Percentiles rank a stretch among this genome's conserved stretches.
Evolutionary conservation across 805 yeast genomes (phyloP).

Genomic region (Saccharomyces eubayanus): DNA sequence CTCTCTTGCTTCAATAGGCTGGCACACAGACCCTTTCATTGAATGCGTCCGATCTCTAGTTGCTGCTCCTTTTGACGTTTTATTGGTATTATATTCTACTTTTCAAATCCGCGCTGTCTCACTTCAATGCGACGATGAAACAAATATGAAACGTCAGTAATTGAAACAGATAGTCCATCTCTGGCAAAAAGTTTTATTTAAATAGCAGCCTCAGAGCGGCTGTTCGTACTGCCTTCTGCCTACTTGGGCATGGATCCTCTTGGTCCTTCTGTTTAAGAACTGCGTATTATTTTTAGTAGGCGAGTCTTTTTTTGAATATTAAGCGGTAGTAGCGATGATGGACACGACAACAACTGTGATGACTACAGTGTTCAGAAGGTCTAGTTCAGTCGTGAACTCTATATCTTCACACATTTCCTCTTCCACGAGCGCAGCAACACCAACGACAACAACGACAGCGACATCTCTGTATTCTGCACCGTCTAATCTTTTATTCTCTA

Average conservation of each 20-base stretch:
- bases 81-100: not conserved
- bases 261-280: not conserved
- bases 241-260: not conserved
- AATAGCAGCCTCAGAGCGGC: not conserved
- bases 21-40: not conserved
- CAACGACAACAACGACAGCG: not conserved
- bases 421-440: not conserved
- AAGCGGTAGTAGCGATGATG: not conserved
- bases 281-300: not conserved
- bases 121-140: not conserved
- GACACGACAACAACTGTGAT: not conserved
- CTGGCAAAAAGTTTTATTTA: not conserved
- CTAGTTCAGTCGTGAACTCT: not conserved
- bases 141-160: not conserved
- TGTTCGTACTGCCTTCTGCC: not conserved
- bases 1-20: not conserved
- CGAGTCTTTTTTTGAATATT: not conserved
- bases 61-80: not conserved
- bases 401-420: not conserved
- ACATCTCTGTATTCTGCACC: not conserved
- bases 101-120: not conserved
- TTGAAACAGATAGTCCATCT: not conserved
- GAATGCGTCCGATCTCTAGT: not conserved
- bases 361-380: not conserved
- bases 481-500: not conserved